A percentile compares a stretch with the other conserved stretches of the same genome.
phyloP scores from a whole-genome alignment of 371 early-diverging fungal genomes.

The Actinomortierella wolfii region DNA sequence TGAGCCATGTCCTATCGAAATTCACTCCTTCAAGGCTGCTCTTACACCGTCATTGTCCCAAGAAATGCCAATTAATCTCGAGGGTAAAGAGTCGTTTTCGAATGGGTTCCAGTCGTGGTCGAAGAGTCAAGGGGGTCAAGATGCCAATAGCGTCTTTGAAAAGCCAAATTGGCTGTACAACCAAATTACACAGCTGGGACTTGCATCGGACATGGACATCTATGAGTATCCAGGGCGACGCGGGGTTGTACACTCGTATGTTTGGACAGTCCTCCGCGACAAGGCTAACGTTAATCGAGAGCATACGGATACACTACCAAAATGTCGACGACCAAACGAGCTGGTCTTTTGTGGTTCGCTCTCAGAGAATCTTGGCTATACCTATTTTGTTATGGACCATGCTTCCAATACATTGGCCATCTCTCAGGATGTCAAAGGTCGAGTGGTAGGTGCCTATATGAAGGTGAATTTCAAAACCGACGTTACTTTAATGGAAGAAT shows the following conservation, averaged over 20 bases:
- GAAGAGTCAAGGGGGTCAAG: constrained; percentile 41
- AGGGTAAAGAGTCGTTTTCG: constrained; percentile 51
- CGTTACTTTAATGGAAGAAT: constrained; percentile 45
- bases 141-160: constrained; percentile 25
- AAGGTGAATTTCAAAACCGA: constrained; percentile 41
- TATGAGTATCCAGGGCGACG: constrained; percentile 55
- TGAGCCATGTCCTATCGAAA: no score
- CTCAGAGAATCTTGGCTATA: constrained; percentile 58
- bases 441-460: constrained; percentile 22
- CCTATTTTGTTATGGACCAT: constrained; percentile 58
- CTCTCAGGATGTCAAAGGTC: constrained; percentile 55
- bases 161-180: constrained; percentile 43
- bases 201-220: constrained; percentile 56
- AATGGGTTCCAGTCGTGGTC: constrained; percentile 69
- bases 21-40: constrained; percentile 15
- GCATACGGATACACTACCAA: background rate
- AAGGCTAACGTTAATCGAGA: constrained; percentile 23
- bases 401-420: constrained; percentile 48
- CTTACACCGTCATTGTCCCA: no score
- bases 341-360: constrained; percentile 56
- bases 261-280: constrained; percentile 60
- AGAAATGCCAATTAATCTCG: constrained; percentile 3
- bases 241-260: constrained; percentile 59
- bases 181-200: constrained; percentile 18
- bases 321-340: constrained; percentile 6